phyloP scores from a whole-genome alignment of 768 basidiomycete species.

The Coprinellus aureogranulatus region DNA sequence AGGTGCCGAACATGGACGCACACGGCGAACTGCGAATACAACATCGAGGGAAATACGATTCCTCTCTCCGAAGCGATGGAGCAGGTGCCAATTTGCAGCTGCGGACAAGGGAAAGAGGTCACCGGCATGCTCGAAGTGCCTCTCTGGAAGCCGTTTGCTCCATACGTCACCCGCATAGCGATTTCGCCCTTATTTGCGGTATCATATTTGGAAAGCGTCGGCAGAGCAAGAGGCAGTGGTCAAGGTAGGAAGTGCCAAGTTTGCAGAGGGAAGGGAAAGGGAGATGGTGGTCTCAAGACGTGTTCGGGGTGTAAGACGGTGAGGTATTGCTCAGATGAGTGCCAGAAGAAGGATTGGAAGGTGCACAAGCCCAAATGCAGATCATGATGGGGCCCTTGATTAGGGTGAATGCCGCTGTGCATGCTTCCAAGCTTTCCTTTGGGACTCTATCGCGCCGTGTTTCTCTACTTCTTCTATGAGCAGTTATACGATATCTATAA shows the following conservation, averaged over 20 bases:
- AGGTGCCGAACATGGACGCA: constrained; percentile 56
- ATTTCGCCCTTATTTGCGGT: constrained; percentile 54
- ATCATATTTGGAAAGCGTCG: constrained; percentile 41
- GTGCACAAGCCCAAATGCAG: constrained; percentile 2
- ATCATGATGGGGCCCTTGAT: too few species aligned
- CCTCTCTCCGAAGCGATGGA: constrained; percentile 38
- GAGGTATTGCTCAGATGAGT: constrained; percentile 9
- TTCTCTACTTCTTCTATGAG: too few species aligned
- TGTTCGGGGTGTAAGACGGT: constrained; percentile 7
- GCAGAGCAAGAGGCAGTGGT: neutral
- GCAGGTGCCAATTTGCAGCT: constrained; percentile 47
- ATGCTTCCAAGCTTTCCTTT: too few species aligned
- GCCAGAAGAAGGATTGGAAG: constrained; percentile 13
- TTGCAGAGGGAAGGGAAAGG: constrained; percentile 1
- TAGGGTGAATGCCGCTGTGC: too few species aligned
- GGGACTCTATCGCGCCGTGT: too few species aligned
- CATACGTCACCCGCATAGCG: constrained; percentile 47
- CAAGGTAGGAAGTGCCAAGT: neutral
- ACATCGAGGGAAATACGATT: constrained; percentile 19
- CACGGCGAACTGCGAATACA: constrained; percentile 45
- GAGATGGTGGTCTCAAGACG: neutral
- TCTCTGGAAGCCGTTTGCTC: constrained; percentile 39
- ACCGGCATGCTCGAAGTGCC: constrained; percentile 30
- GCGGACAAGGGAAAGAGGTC: constrained; percentile 49
- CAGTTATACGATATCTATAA: too few species aligned